These are phyloP conservation scores for Xerocomus brunneocitrinus DNA, from an alignment of 768 basidiomycete species.

Conservation along the genomic window DNA sequence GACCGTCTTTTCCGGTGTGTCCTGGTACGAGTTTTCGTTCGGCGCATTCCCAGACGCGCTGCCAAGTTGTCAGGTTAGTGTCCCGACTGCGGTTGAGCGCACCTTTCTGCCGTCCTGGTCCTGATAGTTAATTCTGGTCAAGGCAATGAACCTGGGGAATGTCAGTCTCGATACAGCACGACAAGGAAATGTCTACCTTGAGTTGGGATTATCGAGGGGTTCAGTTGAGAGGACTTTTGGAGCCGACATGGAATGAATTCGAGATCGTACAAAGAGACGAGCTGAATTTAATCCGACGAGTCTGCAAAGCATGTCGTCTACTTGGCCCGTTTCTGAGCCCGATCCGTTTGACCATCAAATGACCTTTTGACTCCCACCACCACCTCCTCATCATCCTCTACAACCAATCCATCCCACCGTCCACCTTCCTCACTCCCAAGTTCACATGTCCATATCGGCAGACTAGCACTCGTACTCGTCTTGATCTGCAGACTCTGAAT, in stretches of 20 bases:
- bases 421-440: conserved; percentile 47
- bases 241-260: conserved; percentile 24
- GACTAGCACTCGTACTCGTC: conserved; percentile 72
- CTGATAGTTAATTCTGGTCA: conserved; percentile 76
- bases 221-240: conserved; percentile 52
- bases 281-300: background rate
- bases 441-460: conserved; percentile 89
- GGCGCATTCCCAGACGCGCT: conserved; percentile 90
- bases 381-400: conserved; percentile 5
- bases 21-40: conserved; percentile 80
- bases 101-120: conserved; percentile 79
- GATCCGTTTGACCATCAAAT: no score
- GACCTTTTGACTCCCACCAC: background rate
- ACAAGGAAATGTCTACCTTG: conserved; percentile 40
- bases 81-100: background rate
- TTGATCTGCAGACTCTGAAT: conserved; percentile 87
- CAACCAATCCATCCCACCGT: conserved; percentile 29
- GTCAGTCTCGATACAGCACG: background rate
- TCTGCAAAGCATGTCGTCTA: background rate
- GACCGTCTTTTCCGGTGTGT: conserved; percentile 78
- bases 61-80: background rate
- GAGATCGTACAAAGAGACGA: conserved; percentile 1
- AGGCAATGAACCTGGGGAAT: conserved; percentile 67
- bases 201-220: conserved; percentile 50
- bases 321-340: conserved; percentile 5